Evolutionary conservation across 371 early-diverging fungal species (phyloP), one percentile per base, ranked within the genome.

Genomic region (Chytridiales sp.): DNA sequence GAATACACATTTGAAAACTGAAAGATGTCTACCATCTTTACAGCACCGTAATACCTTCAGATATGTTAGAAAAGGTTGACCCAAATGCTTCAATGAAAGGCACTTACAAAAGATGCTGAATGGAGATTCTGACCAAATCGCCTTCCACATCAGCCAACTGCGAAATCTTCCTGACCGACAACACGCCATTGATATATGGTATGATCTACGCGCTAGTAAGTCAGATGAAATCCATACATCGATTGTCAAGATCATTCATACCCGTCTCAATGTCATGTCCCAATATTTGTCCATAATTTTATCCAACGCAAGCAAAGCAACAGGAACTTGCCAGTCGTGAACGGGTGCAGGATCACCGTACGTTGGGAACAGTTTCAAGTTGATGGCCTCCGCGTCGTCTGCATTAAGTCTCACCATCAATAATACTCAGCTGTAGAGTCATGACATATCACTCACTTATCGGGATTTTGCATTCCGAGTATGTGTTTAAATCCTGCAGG

Each of bases 381-480:
- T 90, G 67, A 94, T 73, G 36, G 64, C 68, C 51, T 74, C 75
- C 3, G 70, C 62, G 39, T 72, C 70, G 55, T 74, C 80, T 80
- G 42, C 9, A 57, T 26, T 22, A n/a, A 47, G 17, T 31, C 3
- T 17, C 24, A 0, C 24, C 11, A 59, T 38, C 13, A 58, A 39
- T 17, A 4, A 47, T 26, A 6, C 15, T 30, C 19, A 15, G 22
- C 11, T 22, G 49, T 19, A 34, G 5, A 19, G 9, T 40, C 11
- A 30, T 24, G 26, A 26, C 11, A 44, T 22, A 11, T 13, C 11
- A 42, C 64, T 77, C 68, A 92, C 92, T 85, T 24, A 93, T 87
- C 8, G 90, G 85, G 30, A 94, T 91, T 63, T 88, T 89, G 59
- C 90, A 90, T 76, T 94, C 94, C 46, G 86, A 82, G 62, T 91